Evolutionary conservation across 352 stramenopile genomes (phyloP).

Genomic region (Pythium angustatum): DNA sequence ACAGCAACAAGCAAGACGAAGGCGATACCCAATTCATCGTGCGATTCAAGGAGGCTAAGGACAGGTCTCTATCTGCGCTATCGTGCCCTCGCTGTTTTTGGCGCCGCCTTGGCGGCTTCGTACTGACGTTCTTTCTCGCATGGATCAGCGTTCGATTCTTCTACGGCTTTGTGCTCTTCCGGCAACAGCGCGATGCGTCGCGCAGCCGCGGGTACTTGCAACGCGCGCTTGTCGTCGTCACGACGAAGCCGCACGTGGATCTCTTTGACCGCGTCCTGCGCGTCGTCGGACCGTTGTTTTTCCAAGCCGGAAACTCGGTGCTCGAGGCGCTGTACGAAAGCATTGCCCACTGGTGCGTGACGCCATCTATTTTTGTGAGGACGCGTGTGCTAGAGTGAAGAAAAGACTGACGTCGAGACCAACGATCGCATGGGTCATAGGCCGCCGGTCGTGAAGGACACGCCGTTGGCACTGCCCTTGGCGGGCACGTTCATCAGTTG

Average conservation of each 20-base stretch:
- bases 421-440: conserved; percentile 32
- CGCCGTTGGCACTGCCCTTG: conserved; percentile 58
- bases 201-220: conserved; percentile 81
- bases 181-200: conserved; percentile 72
- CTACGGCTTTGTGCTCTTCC: conserved; percentile 86
- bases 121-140: not conserved
- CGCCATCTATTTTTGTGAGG: not conserved
- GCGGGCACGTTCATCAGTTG: conserved; percentile 78
- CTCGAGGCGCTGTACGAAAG: conserved; percentile 75
- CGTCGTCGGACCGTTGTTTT: conserved; percentile 76
- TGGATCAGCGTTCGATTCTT: conserved; percentile 43
- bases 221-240: conserved; percentile 82
- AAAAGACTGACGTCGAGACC: too few relatives aligned
- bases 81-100: too few relatives aligned
- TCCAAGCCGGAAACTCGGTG: conserved; percentile 66
- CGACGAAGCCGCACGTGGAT: conserved; percentile 67
- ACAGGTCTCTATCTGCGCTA: too few relatives aligned
- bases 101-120: too few relatives aligned
- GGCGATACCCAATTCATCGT: conserved; percentile 86
- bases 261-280: conserved; percentile 75
- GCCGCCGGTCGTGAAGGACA: conserved; percentile 50
- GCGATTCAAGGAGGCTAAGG: conserved; percentile 47
- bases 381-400: not conserved
- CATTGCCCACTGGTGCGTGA: conserved; percentile 55
- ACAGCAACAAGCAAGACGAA: conserved; percentile 88